Evolutionary conservation across 2,329 filamentous ascomycete genomes (phyloP).

Genomic region (Cladosporium phlei): DNA sequence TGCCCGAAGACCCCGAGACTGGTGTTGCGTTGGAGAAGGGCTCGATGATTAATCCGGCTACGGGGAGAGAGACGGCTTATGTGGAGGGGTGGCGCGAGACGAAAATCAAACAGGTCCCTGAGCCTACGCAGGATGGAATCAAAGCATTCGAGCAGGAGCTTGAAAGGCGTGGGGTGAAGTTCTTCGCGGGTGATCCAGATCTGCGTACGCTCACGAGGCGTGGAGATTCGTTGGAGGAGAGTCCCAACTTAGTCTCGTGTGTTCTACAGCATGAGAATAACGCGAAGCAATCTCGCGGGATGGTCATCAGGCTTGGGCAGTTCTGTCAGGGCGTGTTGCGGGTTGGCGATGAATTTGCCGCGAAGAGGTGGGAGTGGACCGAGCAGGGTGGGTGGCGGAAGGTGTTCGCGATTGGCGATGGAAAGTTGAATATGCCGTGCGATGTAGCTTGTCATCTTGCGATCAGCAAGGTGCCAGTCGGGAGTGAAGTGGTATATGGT

Average conservation of each 20-base stretch:
- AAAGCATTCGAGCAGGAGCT: background rate
- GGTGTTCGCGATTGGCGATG: background rate
- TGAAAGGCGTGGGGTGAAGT: background rate
- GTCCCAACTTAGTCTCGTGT: no score
- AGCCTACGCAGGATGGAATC: background rate
- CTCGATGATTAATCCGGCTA: slow-evolving; percentile 54
- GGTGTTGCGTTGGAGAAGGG: slow-evolving; percentile 52
- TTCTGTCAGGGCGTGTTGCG: slow-evolving; percentile 6
- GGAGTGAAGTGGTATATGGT: no score
- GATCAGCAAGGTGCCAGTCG: no score
- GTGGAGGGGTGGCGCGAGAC: slow-evolving; percentile 43
- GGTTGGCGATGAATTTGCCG: slow-evolving; percentile 3
- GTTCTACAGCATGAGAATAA: slow-evolving; percentile 4
- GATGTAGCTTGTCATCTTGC: no score
- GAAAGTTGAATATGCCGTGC: background rate
- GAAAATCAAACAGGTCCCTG: slow-evolving; percentile 11
- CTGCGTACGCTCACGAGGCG: no score
- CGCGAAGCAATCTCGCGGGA: background rate
- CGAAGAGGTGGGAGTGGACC: slow-evolving; percentile 6
- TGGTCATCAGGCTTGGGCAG: slow-evolving; percentile 2
- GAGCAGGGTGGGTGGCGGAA: background rate
- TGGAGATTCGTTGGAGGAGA: no score
- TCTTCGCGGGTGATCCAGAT: no score
- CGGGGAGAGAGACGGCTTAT: slow-evolving; percentile 50
- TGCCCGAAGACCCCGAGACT: slow-evolving; percentile 36